These are phyloP conservation scores for Fragaria iinumae DNA, from an alignment of 306 rosid genomes.

Conservation along the genomic window DNA sequence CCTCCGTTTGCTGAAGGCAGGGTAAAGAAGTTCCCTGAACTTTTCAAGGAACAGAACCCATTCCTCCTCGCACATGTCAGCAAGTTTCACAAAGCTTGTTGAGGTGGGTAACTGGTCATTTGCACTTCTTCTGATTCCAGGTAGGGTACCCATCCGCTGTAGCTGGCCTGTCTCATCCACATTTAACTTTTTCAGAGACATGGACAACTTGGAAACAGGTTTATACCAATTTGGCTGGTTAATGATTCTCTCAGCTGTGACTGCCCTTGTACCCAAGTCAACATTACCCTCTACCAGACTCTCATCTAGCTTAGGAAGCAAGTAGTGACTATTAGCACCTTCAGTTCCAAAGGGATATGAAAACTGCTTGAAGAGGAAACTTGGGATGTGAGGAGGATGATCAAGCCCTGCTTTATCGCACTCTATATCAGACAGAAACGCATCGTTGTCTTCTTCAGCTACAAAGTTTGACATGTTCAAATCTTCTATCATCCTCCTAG, in stretches of 20 bases:
- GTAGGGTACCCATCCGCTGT: constrained; percentile 25
- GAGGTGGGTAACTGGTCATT: constrained; percentile 44
- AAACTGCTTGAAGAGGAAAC: constrained; percentile 1
- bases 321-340: constrained; percentile 29
- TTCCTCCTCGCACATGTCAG: constrained; percentile 59
- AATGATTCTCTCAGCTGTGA: constrained; percentile 24
- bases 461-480: constrained; percentile 22
- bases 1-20: constrained; percentile 50
- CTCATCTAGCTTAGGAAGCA: constrained; percentile 49
- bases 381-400: background rate
- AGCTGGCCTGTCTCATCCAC: constrained; percentile 39
- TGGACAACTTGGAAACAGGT: constrained; percentile 42
- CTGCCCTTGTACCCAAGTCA: background rate
- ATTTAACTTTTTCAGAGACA: constrained; percentile 26
- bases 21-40: constrained; percentile 50
- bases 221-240: background rate
- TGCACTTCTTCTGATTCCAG: constrained; percentile 50
- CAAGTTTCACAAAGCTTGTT: constrained; percentile 61
- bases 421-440: constrained; percentile 47
- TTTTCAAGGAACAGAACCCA: constrained; percentile 68
- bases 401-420: constrained; percentile 35
- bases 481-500: constrained; percentile 45
- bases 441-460: constrained; percentile 40
- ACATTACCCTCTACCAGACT: constrained; percentile 31
- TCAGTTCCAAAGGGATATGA: constrained; percentile 26